These are phyloP conservation scores for Wickerhamomyces hampshirensis DNA, from an alignment of 805 yeast genomes.

Conservation along the genomic window DNA sequence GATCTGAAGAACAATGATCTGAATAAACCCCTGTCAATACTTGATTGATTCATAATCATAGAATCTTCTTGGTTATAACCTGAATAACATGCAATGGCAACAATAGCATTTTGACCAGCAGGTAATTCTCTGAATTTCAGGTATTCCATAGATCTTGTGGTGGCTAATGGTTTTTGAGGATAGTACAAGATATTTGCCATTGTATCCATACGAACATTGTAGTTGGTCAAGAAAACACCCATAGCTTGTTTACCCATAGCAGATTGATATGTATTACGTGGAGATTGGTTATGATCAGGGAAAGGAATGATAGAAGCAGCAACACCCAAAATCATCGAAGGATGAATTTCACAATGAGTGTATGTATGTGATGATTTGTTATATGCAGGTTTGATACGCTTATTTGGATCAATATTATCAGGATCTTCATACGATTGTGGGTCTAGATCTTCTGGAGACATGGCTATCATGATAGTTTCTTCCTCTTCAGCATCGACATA, in stretches of 20 bases:
- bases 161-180: conserved; percentile 97
- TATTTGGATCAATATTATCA: conserved; percentile 44
- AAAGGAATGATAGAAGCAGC: conserved; percentile 98
- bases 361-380: conserved; percentile 71
- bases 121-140: conserved; percentile 96
- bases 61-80: conserved; percentile 99
- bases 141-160: conserved; percentile 96
- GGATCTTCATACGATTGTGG: conserved; percentile 43
- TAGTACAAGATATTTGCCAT: conserved; percentile 97
- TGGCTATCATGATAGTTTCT: conserved; percentile 96
- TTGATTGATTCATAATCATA: conserved; percentile 98
- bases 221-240: conserved; percentile 97
- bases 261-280: conserved; percentile 89
- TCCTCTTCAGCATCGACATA: conserved; percentile 99
- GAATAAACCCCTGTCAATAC: conserved; percentile 94
- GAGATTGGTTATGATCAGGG: conserved; percentile 97
- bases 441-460: conserved; percentile 96
- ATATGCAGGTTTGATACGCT: conserved; percentile 72
- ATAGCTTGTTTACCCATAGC: conserved; percentile 99
- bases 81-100: conserved; percentile 95
- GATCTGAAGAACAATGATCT: conserved; percentile 95
- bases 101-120: conserved; percentile 98
- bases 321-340: conserved; percentile 97
- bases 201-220: conserved; percentile 96
- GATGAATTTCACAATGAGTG: conserved; percentile 99